Percentiles rank a stretch among this genome's conserved stretches.
Conservation (phyloP, 176 grass and related monocot species). For the Rhynchospora pubera region DNA sequence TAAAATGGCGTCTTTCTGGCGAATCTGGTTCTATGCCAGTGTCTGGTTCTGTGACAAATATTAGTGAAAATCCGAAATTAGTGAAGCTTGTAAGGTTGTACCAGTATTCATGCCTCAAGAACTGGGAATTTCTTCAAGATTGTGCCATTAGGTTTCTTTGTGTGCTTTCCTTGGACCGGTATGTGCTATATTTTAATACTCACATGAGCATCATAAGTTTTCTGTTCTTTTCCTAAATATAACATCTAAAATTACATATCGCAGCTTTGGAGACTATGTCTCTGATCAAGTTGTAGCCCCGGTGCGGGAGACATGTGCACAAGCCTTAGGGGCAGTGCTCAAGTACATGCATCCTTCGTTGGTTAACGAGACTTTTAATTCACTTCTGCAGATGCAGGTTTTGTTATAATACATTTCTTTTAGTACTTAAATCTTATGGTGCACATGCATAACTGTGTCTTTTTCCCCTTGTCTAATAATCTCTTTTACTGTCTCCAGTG, state of each 20-base stretch:
- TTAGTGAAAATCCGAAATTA: constrained; percentile 58
- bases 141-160: constrained; percentile 95
- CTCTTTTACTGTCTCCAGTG: constrained; percentile 55
- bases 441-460: neutral
- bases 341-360: constrained; percentile 96
- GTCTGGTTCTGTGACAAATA: constrained; percentile 31
- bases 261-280: constrained; percentile 98
- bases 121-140: constrained; percentile 98
- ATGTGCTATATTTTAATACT: constrained; percentile 25
- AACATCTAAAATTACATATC: neutral
- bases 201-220: neutral
- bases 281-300: constrained; percentile 99
- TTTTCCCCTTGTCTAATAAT: neutral
- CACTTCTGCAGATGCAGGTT: constrained; percentile 91
- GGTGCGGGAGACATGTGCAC: constrained; percentile 95
- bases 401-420: constrained; percentile 25
- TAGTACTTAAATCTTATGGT: neutral
- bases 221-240: constrained; percentile 20
- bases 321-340: constrained; percentile 93
- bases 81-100: constrained; percentile 64
- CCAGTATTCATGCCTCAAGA: constrained; percentile 67
- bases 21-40: constrained; percentile 18
- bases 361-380: constrained; percentile 82
- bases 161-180: constrained; percentile 97
- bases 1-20: constrained; percentile 12